Base-by-base conservation (phyloP, 148 eudicot genomes). In the Fallopia convolvulus region DNA sequence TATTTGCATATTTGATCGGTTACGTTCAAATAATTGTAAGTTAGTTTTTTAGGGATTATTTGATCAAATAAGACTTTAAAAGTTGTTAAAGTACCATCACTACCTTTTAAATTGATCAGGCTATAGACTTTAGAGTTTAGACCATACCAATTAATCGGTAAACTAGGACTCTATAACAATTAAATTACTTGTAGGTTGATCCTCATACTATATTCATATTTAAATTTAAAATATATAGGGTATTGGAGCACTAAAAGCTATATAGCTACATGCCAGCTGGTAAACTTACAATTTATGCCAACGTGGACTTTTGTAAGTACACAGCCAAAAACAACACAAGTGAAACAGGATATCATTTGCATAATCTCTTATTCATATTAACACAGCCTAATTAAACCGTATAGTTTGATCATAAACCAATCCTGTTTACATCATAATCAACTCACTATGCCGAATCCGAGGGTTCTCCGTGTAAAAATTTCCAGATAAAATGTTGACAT, bases 321-420 rank as follows among this genome's bases (percentile, higher is more conserved):
- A 30, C 40, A 65, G 33, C 40, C 40, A 32, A 58, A 21, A 58
- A 58, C 65, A 58, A 8, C 65, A 7, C 12, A 58, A 58, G 8
- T n/a, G 60, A 61, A 23, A 61, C 17, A 2, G 18, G 14, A 32
- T 4, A 30, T 65, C 41, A 65, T 26, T 65, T 68, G 72, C 20
- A 39, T 14, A 15, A 36, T 68, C 72, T 68, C 46, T 36, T 68
- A 39, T 68, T 41, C 15, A 68, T 68, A 68, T 68, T 33, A 68
- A 68, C 72, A 68, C 72, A 68, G 72, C 44, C 44, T 68, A 36
- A 26, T 26, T 26, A 26, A 68, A 68, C 46, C 20, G 72, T 12
- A 30, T 32, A 13, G 68, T 15, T 61, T 10, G 36, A 30, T 65
- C 36, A 13, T 13, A 68, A 15, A 36, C 46, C 46, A 68, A 32